Conservation (phyloP, 2,329 filamentous ascomycete genomes). For the Stagonosporopsis vannaccii region DNA sequence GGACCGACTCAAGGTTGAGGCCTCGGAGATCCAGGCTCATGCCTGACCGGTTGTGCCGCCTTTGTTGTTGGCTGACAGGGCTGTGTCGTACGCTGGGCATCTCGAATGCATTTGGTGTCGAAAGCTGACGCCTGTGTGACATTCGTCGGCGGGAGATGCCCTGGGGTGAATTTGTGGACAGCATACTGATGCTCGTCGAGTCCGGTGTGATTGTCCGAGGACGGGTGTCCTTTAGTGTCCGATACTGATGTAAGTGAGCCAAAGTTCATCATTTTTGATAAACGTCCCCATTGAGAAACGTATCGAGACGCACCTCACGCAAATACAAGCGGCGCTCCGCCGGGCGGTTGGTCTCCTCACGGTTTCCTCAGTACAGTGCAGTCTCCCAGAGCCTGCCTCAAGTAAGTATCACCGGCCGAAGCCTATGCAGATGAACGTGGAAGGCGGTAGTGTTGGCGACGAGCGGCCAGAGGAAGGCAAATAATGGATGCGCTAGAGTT, state of each 20-base stretch:
- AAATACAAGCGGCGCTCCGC: conserved; percentile 79
- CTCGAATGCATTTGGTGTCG: conserved; percentile 81
- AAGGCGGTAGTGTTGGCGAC: conserved; percentile 9
- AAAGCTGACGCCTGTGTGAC: conserved; percentile 86
- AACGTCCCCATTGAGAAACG: neutral
- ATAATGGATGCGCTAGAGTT: conserved; percentile 29
- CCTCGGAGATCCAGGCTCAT: conserved; percentile 78
- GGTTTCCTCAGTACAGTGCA: conserved; percentile 53
- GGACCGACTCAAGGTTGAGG: conserved; percentile 60
- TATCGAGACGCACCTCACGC: conserved; percentile 71
- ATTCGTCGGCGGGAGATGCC: conserved; percentile 76
- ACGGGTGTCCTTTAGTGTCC: conserved; percentile 49
- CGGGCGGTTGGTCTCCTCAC: conserved; percentile 66
- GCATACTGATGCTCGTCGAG: conserved; percentile 76
- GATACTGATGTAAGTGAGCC: conserved; percentile 48
- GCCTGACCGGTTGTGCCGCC: conserved; percentile 73
- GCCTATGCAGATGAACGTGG: conserved; percentile 32
- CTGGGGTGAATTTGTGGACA: conserved; percentile 74
- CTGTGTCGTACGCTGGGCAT: conserved; percentile 72
- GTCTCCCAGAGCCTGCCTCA: conserved; percentile 49
- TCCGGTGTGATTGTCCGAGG: conserved; percentile 61
- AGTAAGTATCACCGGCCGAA: conserved; percentile 46
- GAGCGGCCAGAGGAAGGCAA: conserved; percentile 18
- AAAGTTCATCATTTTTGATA: conserved; percentile 3
- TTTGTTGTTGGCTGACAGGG: conserved; percentile 64